Evolutionary conservation across 768 basidiomycete species (phyloP).

Genomic region (Calvatia gigantea): DNA sequence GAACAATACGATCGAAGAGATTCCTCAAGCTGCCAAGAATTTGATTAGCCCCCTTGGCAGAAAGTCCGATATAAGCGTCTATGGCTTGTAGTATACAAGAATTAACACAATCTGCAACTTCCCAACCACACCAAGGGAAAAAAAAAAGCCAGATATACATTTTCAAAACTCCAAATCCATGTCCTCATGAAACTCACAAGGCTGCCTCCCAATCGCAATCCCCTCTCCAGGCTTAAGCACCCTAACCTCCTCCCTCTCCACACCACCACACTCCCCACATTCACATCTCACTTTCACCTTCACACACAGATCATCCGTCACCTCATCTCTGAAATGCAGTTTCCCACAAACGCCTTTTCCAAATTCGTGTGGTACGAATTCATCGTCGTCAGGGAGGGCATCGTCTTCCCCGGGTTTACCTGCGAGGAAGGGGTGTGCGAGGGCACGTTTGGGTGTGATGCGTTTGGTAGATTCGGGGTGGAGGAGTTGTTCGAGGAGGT

Average conservation of each 20-base stretch:
- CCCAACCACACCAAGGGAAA: neutral
- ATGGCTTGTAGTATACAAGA: neutral
- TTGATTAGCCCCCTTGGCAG: no score
- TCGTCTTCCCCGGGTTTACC: constrained; percentile 28
- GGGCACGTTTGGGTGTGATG: constrained; percentile 69
- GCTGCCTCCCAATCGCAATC: constrained; percentile 53
- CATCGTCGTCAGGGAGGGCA: constrained; percentile 50
- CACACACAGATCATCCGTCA: constrained; percentile 53
- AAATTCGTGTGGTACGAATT: constrained; percentile 64
- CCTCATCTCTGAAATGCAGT: constrained; percentile 55
- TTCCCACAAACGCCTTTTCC: constrained; percentile 65
- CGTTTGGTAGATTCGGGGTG: constrained; percentile 76
- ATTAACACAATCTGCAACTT: neutral
- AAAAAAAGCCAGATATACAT: neutral
- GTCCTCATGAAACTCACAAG: constrained; percentile 59
- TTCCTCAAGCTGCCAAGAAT: no score
- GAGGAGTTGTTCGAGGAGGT: constrained; percentile 71
- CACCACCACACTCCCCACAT: constrained; percentile 21
- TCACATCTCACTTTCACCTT: constrained; percentile 33
- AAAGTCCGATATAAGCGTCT: no score
- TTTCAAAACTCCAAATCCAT: constrained; percentile 20
- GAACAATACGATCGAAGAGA: no score
- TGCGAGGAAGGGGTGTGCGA: constrained; percentile 76
- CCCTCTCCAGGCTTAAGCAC: constrained; percentile 42
- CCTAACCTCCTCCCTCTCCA: constrained; percentile 26